Base-by-base conservation (phyloP, 306 rosid species). In the Cucurbita ficifolia region DNA sequence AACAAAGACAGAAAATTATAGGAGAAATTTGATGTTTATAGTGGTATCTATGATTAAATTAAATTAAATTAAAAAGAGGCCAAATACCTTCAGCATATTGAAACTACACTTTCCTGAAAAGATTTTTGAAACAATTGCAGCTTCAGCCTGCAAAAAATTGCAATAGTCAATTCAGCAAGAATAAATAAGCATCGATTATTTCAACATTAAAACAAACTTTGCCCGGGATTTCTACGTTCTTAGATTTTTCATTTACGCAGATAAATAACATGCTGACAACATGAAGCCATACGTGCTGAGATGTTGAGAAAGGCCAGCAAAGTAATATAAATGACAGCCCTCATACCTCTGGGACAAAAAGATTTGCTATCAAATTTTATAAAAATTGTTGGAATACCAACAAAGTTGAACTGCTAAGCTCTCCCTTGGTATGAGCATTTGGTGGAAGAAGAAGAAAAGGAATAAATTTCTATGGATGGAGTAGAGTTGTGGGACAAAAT, bases 81-180 rank as follows among this genome's bases (percentile, higher is more conserved):
- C 73, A 52, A 51, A 81, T 81, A 95, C 99, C 99, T 91, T 84
- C 58, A 64, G 71, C 87, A 89, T 79, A 76, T 82, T 58, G 60
- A 43, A 82, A 83, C 90, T 85, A 84, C 96, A 88, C 52, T 79
- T 85, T 55, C 88, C 90, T 1, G 89, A 84, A 73, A 85, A 74
- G 50, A 89, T 75, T 80, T 81, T 91, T 46, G 85, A 82, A 56
- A 87, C 90, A 84, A 95, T 70, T 72, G 82, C 82, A 79, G 83
- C 81, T 88, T 95, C 99, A 77, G 76, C 87, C 97, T 95, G 85
- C 84, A 85, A 64, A 72, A 77, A 43, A 50, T 68, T 19, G 46
- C 40, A 21, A 21, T 46, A 70, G 5, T 35, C 29, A 33, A 43
- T 24, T 52, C 58, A 61, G 48, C 72, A 49, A 8, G 43, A 14